phyloP scores from a whole-genome alignment of 1,139 yeast species.

The Debaryomycetaceae sp. region DNA sequence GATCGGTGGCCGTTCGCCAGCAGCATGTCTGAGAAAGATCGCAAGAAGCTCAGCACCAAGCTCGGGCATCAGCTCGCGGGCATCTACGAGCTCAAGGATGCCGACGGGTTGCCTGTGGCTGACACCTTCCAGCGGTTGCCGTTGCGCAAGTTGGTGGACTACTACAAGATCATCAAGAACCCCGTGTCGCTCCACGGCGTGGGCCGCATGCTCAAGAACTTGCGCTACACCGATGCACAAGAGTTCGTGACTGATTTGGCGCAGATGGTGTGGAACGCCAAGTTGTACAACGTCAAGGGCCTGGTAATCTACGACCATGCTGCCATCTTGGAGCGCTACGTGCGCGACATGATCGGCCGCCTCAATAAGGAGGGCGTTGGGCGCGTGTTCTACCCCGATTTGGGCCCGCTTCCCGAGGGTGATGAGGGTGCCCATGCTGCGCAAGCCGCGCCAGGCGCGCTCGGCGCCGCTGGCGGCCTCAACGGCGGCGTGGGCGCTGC shows the following conservation, averaged over 20 bases:
- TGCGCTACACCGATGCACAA: slow-evolving; percentile 55
- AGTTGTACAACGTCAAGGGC: slow-evolving; percentile 70
- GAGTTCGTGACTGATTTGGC: slow-evolving; percentile 74
- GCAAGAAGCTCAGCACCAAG: slow-evolving; percentile 38
- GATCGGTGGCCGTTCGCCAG: background rate
- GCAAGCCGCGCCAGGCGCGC: too few species aligned
- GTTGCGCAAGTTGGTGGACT: slow-evolving; percentile 44
- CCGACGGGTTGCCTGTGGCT: slow-evolving; percentile 36
- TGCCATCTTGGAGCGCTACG: slow-evolving; percentile 57
- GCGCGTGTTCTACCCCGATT: slow-evolving; percentile 56
- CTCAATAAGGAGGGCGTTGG: slow-evolving; percentile 40
- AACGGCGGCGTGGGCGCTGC: background rate
- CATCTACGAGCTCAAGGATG: slow-evolving; percentile 43
- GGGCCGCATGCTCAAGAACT: slow-evolving; percentile 40
- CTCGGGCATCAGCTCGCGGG: slow-evolving; percentile 37
- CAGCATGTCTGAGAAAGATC: slow-evolving; percentile 32
- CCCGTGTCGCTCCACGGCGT: slow-evolving; percentile 43
- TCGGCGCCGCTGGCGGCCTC: slow-evolving; percentile 11
- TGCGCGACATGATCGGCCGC: slow-evolving; percentile 55
- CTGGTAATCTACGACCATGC: slow-evolving; percentile 73
- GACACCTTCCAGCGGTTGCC: slow-evolving; percentile 53
- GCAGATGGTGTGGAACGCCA: slow-evolving; percentile 87
- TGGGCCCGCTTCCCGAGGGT: slow-evolving; percentile 71
- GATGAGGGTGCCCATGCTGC: too few species aligned
- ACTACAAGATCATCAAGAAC: slow-evolving; percentile 38